These are phyloP conservation scores for Populus euphratica DNA, from an alignment of 345 rosid genomes.

Conservation along the genomic window DNA sequence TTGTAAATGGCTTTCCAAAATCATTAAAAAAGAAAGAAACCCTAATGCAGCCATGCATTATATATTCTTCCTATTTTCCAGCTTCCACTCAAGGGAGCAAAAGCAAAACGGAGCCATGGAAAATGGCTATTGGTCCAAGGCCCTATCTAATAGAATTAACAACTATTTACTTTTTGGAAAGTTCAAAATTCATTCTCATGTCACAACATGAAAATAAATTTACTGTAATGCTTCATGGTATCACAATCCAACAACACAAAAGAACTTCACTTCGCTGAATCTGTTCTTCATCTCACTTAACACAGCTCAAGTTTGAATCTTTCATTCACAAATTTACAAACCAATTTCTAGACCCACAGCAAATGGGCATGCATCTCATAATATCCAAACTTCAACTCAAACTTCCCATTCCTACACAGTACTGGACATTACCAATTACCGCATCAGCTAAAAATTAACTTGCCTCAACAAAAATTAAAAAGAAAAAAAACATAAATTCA, in stretches of 20 bases:
- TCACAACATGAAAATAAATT: background rate
- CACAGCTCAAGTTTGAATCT: background rate
- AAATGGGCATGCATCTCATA: background rate
- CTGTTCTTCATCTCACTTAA: background rate
- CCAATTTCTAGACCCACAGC: background rate
- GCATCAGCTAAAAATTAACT: background rate
- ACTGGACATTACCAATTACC: background rate
- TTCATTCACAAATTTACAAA: background rate
- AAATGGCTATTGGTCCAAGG: background rate
- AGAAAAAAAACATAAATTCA: background rate
- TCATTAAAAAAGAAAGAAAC: background rate
- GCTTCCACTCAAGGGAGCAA: background rate
- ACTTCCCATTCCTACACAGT: background rate
- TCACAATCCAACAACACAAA: background rate
- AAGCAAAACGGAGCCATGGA: background rate
- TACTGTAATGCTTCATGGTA: background rate
- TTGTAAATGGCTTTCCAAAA: background rate
- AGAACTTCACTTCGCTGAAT: background rate
- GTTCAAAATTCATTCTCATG: background rate
- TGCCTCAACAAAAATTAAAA: background rate
- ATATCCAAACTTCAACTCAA: background rate
- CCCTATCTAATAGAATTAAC: background rate
- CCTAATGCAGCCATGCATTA: background rate
- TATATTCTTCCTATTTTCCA: background rate
- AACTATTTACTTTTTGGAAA: background rate